Evolutionary conservation across 495 filamentous ascomycete species (phyloP).

Genomic region (Xanthoparmelia taractica): DNA sequence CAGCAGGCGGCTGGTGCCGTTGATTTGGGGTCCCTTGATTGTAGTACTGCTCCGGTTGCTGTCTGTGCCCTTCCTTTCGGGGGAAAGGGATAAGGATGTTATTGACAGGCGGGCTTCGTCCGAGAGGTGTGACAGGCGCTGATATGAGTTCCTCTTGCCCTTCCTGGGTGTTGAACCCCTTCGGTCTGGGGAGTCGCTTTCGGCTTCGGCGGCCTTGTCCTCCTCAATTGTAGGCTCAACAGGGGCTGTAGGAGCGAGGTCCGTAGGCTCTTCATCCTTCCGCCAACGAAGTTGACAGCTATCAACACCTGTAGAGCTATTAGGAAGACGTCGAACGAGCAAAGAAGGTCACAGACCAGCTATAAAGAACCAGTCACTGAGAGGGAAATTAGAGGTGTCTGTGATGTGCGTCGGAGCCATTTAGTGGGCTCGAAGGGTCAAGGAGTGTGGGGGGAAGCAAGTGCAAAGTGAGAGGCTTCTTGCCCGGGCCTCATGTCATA

Average conservation of each 20-base stretch:
- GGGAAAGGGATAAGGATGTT: constrained; percentile 49
- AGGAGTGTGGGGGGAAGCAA: constrained; percentile 1
- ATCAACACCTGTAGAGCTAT: constrained; percentile 24
- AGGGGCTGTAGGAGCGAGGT: constrained; percentile 42
- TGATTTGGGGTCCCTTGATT: constrained; percentile 52
- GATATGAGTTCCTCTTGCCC: constrained; percentile 56
- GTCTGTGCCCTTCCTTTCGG: constrained; percentile 51
- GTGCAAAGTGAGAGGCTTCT: neutral
- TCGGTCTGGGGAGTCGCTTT: constrained; percentile 34
- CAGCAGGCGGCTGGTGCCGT: constrained; percentile 32
- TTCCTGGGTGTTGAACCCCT: constrained; percentile 48
- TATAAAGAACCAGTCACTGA: constrained; percentile 8
- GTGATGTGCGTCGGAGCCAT: constrained; percentile 1
- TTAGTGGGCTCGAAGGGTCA: neutral
- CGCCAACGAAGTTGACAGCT: constrained; percentile 28
- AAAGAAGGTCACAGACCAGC: neutral
- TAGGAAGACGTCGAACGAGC: neutral
- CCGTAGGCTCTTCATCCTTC: constrained; percentile 48
- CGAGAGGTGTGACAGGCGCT: constrained; percentile 57
- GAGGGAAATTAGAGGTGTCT: neutral
- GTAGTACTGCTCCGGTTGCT: constrained; percentile 89
- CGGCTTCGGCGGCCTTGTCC: constrained; percentile 58
- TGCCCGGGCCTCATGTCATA: neutral
- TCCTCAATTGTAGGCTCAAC: constrained; percentile 77
- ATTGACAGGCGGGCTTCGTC: constrained; percentile 58